phyloP scores from a whole-genome alignment of 2,329 filamentous ascomycete species.

The Cercospora nicotianae region DNA sequence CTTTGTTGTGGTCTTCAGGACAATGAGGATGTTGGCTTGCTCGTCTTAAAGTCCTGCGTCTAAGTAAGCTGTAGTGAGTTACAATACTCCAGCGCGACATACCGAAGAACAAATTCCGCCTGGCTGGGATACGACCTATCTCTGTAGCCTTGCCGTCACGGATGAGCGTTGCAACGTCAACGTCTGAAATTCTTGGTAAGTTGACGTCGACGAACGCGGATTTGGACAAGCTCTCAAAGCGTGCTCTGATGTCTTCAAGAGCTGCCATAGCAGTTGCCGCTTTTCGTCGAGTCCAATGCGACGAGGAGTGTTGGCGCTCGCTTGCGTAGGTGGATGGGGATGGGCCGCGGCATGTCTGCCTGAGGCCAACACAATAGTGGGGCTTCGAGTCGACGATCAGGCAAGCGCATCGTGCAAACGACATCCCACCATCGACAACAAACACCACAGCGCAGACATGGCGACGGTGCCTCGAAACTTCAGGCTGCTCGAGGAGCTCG shows the following conservation, averaged over 20 bases:
- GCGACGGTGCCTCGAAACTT: slow-evolving; percentile 94
- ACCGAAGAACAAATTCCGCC: slow-evolving; percentile 38
- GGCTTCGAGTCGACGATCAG: background rate
- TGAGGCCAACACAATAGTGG: background rate
- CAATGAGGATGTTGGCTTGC: slow-evolving; percentile 29
- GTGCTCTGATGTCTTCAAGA: slow-evolving; percentile 13
- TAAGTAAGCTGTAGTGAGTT: slow-evolving; percentile 26
- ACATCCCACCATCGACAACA: slow-evolving; percentile 42
- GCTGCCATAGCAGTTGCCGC: slow-evolving; percentile 10
- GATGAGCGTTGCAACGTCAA: slow-evolving; percentile 27
- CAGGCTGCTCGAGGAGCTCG: slow-evolving; percentile 91
- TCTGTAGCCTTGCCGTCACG: slow-evolving; percentile 28
- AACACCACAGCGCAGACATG: slow-evolving; percentile 48
- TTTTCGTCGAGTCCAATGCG: background rate
- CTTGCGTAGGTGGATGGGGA: background rate
- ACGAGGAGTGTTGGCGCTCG: background rate
- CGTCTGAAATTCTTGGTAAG: slow-evolving; percentile 26
- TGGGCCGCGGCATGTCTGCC: background rate
- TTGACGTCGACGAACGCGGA: slow-evolving; percentile 33
- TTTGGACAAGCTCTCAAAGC: slow-evolving; percentile 30
- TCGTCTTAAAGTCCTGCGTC: slow-evolving; percentile 31
- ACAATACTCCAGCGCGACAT: background rate
- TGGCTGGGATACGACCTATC: slow-evolving; percentile 24
- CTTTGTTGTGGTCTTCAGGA: slow-evolving; percentile 27
- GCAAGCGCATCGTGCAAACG: background rate